Base-by-base conservation (phyloP, 202 grass and related monocot species). In the Schoenoplectus triqueter region DNA sequence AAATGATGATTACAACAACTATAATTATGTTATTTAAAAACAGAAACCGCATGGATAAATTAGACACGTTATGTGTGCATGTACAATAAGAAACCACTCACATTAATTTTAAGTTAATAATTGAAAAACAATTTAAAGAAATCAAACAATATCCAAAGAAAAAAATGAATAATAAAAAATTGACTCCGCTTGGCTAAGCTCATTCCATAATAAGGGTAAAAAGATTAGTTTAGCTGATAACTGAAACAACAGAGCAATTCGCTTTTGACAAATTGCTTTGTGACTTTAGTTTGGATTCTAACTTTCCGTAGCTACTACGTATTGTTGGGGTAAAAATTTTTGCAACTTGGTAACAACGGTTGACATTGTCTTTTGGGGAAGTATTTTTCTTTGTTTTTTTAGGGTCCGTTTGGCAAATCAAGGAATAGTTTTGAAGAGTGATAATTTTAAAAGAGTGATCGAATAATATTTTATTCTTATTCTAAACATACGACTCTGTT, bases 51-150 rank as follows among this genome's bases (percentile, higher is more conserved):
- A 31, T 31, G 31, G 31, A 31, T 15, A 72, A 72, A 48, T 72
- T 49, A 72, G 69, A 72, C 69, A 72, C 45, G 69, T 42, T n/a
- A 60, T 50, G 15, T 66, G 61, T 82, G 79, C 21, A 82, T 67
- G 45, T 65, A 82, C 80, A 82, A 68, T 82, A 67, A 82, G 45
- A 82, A 52, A 52, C 17, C 62, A 82, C 80, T 82, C 8, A 68
- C 3, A 6, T 41, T 42, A 9, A 45, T 69, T 73, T 15, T 49
- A 67, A 46, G 4, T 57, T 82, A 31, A 31, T 31, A 31, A 31
- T 31, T 31, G 31, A 31, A 31, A 31, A 31, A 31, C 31, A 31
- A 31, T n/a, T 9, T 77, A 8, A 2, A 3, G 17, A 22, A 46
- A 61, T 48, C 21, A 52, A 31, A 39, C 22, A 59, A 14, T 41